phyloP scores from a whole-genome alignment of 2,329 filamentous ascomycete species.

The Fusarium dlaminii region DNA sequence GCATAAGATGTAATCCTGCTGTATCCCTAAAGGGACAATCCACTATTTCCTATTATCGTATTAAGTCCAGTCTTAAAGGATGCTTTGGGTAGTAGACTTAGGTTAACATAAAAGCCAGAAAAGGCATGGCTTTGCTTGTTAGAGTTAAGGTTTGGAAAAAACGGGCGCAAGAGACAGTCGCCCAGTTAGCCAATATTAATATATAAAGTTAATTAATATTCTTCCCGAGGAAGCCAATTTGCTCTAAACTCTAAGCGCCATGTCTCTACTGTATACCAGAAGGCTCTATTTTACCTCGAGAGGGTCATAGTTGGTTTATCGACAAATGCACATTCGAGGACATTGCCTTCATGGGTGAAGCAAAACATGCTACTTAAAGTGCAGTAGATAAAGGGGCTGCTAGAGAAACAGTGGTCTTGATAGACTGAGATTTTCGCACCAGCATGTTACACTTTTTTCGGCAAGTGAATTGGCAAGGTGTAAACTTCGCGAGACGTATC shows the following conservation, averaged over 20 bases:
- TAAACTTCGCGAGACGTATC: background rate
- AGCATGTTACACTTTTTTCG: background rate
- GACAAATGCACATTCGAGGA: fast-evolving
- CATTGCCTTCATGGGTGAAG: fast-evolving
- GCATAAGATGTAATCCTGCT: no score
- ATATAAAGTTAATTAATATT: background rate
- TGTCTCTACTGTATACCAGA: background rate
- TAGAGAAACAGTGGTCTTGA: background rate
- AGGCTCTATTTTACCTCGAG: background rate
- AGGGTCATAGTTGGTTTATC: fast-evolving
- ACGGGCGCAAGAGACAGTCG: background rate
- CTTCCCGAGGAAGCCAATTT: no score
- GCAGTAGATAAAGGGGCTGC: no score
- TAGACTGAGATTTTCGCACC: fast-evolving
- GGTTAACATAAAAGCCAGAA: background rate
- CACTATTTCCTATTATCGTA: background rate
- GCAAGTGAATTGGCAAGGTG: background rate
- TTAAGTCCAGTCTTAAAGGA: fast-evolving
- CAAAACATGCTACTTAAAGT: fast-evolving
- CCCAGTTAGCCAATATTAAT: background rate
- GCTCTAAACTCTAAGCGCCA: fast-evolving
- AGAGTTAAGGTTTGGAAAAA: background rate
- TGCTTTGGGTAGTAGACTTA: background rate
- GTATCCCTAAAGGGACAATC: no score
- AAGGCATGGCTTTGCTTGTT: background rate